Percentiles rank a stretch among this genome's conserved stretches.
These are phyloP conservation scores for Crepidotus variabilis DNA, from an alignment of 768 basidiomycete genomes.

Conservation along the genomic window DNA sequence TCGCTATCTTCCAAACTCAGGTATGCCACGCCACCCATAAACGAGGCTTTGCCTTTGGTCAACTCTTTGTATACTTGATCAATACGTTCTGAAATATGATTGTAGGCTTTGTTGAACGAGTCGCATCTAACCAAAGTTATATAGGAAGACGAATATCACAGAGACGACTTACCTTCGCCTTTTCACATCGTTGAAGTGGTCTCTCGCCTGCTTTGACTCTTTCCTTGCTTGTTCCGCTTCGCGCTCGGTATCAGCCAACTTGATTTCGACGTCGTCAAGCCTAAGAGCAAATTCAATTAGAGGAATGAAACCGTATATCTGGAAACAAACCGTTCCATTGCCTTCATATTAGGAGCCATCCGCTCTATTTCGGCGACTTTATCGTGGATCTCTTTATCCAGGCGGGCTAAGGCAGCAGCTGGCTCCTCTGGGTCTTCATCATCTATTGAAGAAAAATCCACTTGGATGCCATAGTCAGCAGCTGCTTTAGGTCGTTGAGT, in stretches of 20 bases:
- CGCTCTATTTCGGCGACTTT: conserved; percentile 79
- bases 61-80: conserved; percentile 97
- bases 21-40: conserved; percentile 96
- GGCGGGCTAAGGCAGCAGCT: conserved; percentile 59
- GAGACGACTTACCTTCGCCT: conserved; percentile 58
- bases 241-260: conserved; percentile 83
- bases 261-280: conserved; percentile 80
- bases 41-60: conserved; percentile 90
- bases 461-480: conserved; percentile 84
- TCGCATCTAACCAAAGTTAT: conserved; percentile 44
- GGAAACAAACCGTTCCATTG: conserved; percentile 74
- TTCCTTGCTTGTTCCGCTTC: conserved; percentile 92
- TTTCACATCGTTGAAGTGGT: conserved; percentile 87
- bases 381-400: conserved; percentile 71
- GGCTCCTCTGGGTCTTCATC: conserved; percentile 72
- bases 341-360: conserved; percentile 97
- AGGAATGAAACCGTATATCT: background rate
- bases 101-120: conserved; percentile 93
- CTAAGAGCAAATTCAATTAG: conserved; percentile 30
- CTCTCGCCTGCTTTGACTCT: conserved; percentile 86
- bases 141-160: background rate
- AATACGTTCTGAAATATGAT: conserved; percentile 92
- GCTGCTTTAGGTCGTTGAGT: conserved; percentile 70
- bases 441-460: conserved; percentile 76
- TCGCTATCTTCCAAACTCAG: conserved; percentile 94